phyloP scores from a whole-genome alignment of 225 moss, liverwort and hornwort genomes.

The Pseudisothecium myosuroides region DNA sequence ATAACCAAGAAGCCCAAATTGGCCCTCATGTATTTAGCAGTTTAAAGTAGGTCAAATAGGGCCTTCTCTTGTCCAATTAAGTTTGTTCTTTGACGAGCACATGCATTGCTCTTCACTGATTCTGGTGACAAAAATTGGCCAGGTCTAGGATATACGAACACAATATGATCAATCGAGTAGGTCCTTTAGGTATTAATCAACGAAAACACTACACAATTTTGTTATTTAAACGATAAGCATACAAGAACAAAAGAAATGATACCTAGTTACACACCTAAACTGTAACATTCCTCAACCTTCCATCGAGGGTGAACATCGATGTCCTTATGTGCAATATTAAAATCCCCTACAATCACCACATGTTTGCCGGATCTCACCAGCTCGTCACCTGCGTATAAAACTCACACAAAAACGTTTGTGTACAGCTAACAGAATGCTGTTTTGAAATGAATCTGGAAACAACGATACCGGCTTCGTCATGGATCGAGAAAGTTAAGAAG shows the following conservation, averaged over 20 bases:
- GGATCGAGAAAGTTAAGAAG: neutral
- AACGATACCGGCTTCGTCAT: neutral
- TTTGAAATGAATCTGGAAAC: neutral
- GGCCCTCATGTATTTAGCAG: neutral
- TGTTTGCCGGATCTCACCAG: conserved; percentile 61
- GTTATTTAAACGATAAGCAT: neutral
- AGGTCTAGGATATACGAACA: neutral
- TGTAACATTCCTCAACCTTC: conserved; percentile 65
- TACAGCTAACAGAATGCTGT: neutral
- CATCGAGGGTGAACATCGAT: conserved; percentile 64
- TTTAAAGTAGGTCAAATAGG: neutral
- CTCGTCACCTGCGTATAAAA: conserved; percentile 43
- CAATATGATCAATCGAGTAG: neutral
- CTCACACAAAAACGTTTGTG: neutral
- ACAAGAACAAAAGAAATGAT: neutral
- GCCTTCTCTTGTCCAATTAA: neutral
- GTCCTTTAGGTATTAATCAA: neutral
- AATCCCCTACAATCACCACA: conserved; percentile 68
- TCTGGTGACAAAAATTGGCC: neutral
- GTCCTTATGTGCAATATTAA: conserved; percentile 61
- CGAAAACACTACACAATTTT: neutral
- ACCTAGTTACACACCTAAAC: conserved; percentile 43
- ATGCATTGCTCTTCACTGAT: neutral
- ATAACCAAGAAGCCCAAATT: neutral
- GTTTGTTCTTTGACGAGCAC: neutral